Base-by-base conservation (phyloP, 768 basidiomycete genomes). In the Hygrophoropsis aurantiaca region DNA sequence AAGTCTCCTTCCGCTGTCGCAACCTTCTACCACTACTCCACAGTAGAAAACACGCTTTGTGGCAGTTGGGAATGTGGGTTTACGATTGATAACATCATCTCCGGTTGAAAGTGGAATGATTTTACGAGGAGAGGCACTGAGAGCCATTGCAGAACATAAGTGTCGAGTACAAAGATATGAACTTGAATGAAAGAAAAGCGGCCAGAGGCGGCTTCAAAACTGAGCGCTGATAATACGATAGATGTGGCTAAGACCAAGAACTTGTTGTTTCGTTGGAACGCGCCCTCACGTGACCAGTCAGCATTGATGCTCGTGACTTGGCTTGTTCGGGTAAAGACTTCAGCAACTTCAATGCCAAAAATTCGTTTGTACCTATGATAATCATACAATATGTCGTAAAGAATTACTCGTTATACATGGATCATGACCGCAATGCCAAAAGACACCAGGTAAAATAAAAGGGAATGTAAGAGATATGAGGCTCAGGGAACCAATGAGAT, bases 41-140 rank as follows among this genome's bases (percentile, higher is more conserved):
- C 88, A 90, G 61, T 87, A 87, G 66, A 94, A 95, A 20, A 85
- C 88, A 61, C 93, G 86, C 63, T 78, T 85, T 5, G 87, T 94
- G 52, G 81, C 56, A 42, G 69, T 64, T 25, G 69, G 59, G 9
- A 58, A 61, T 15, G 67, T 65, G 34, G 77, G 52, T 42, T 56
- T 70, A 37, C 75, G 73, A 34, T 74, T 67, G 21, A 74, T 72
- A 21, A 72, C 58, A 55, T 82, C 83, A 51, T 87, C 82, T 36
- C 85, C 87, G 57, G 70, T 77, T n/a, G 86, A 77, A 25, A 90
- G 73, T 32, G 88, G 86, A 8, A 90, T 74, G 5, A 77, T 70
- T 68, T 90, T 90, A 48, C 88, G 75, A 35, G 88, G 88, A 27
- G 87, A 87, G 20, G 74, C 70, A 59, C 71, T 83, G 43, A 87